Conservation (phyloP, 495 filamentous ascomycete species). For the Penicillium soppii region DNA sequence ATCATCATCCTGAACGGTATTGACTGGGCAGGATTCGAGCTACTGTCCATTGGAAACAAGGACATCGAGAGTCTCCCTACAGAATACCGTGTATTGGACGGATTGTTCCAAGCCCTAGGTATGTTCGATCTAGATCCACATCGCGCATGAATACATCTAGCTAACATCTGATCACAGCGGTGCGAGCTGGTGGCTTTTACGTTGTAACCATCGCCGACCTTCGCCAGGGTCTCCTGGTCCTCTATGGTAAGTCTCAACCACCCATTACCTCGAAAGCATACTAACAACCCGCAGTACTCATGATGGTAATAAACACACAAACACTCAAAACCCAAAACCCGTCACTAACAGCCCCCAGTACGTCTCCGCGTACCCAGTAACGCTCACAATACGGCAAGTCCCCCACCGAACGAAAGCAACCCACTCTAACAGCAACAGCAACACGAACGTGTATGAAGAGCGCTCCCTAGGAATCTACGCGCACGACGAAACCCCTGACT, state of each 20-base stretch:
- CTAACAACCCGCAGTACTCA: slow-evolving; percentile 54
- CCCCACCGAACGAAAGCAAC: background rate
- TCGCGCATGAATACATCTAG: slow-evolving; percentile 7
- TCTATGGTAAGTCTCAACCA: slow-evolving; percentile 52
- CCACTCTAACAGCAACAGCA: slow-evolving; percentile 24
- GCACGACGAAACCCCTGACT: slow-evolving; percentile 30
- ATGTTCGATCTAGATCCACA: background rate
- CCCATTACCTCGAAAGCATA: background rate
- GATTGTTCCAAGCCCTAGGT: slow-evolving; percentile 75
- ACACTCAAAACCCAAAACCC: background rate
- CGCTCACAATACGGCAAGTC: slow-evolving; percentile 53
- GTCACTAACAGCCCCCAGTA: slow-evolving; percentile 44
- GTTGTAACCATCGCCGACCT: slow-evolving; percentile 71
- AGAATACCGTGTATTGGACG: slow-evolving; percentile 66
- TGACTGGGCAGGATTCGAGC: slow-evolving; percentile 79
- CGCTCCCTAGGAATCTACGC: slow-evolving; percentile 66
- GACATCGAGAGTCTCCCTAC: slow-evolving; percentile 56
- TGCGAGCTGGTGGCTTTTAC: slow-evolving; percentile 82
- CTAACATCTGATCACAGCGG: slow-evolving; percentile 42
- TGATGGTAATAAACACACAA: slow-evolving; percentile 59
- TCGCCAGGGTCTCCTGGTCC: slow-evolving; percentile 69
- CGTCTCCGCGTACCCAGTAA: slow-evolving; percentile 59
- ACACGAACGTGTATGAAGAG: slow-evolving; percentile 79
- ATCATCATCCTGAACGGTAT: slow-evolving; percentile 74
- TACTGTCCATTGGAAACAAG: slow-evolving; percentile 73